Base-by-base conservation (phyloP, 2,329 filamentous ascomycete species). In the Trichothecium sympodiale region DNA sequence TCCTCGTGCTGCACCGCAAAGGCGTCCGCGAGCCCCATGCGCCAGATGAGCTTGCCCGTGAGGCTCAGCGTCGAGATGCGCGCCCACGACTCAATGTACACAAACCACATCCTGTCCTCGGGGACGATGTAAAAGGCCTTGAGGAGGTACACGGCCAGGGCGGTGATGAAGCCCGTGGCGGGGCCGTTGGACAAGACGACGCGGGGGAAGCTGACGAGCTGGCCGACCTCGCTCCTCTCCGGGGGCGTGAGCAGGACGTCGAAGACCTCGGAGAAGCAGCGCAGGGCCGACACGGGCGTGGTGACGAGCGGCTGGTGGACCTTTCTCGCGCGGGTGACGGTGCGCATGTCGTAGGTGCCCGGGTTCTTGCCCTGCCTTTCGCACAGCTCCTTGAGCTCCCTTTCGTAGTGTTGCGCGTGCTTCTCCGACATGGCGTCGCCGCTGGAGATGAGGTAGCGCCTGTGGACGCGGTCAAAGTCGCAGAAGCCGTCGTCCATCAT, bases 81-180 rank as follows among this genome's bases (percentile, higher is more conserved):
- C 3, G 91, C 89, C 80, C 88, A 95, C 15, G 83, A 91, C 65
- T 98, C 91, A 18, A 95, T 74, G 54, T 91, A 98, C 12, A 96
- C 65, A 8, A 83, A 79, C 42, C 77, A 74, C 62, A 89, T 79
- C 43, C 70, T 71, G 18, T 66, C 59, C 15, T 63, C 54, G 0
- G 67, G 67, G 17, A 62, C 59, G 5, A 65, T 8, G 36, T 46
- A 60, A 25, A 65, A 45, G 9, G 74, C 41, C 48, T 68, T 73
- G 33, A 76, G 48, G 0, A 62, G 2, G 28, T 69, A 63, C 0
- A 65, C 69, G 0, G 62, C 61, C 3, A 74, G 35, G 3, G 67
- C 70, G 33, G 94, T 66, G 26, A 94, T 79, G 41, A 94, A 85
- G 1, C 80, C 85, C 0, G 86, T 94, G 0, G 82, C 89, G 0